Base-by-base conservation (phyloP, 2,329 filamentous ascomycete species). In the Alternaria sp. region DNA sequence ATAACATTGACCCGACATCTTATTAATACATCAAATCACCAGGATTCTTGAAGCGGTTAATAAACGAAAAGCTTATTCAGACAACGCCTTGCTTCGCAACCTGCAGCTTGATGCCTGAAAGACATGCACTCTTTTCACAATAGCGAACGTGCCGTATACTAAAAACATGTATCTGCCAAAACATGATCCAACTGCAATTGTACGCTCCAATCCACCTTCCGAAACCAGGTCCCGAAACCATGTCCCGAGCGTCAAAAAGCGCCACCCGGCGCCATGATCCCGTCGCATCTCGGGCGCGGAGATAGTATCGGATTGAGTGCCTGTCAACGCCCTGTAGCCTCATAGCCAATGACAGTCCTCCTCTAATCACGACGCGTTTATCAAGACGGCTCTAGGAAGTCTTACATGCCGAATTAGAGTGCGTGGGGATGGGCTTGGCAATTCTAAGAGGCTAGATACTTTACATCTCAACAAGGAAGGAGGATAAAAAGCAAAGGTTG, bases 221-320 rank as follows among this genome's bases (percentile, higher is more conserved):
- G 5, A 44, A 26, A 26, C 23, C 36, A 39, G 21, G 36, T 23
- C 36, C 36, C 24, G 11, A 44, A 26, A 26, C 23, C 36, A 39
- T 39, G 36, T 23, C 36, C 36, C 17, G 36, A 39, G 23, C 4
- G 36, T 13, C 3, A 23, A 39, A 39, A 23, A 39, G 11, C 17
- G 17, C 17, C 17, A 17, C 17, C 36, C 17, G 36, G 24, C 51
- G 29, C 42, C 34, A 54, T 24, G 51, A 37, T 39, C n/a, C 51
- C 50, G 50, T 46, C 46, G 36, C 56, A 33, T 31, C 24, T 44
- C 44, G 36, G 49, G 46, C 49, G 53, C 48, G 41, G 54, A 49
- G 50, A 50, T 23, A 24, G 44, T 45, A 26, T 14, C 11, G n/a
- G 28, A 39, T 61, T 56, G 13, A 50, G 45, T 44, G 49, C 50